These are phyloP conservation scores for Boletus rubescentipes DNA, from an alignment of 768 basidiomycete species.

Conservation along the genomic window DNA sequence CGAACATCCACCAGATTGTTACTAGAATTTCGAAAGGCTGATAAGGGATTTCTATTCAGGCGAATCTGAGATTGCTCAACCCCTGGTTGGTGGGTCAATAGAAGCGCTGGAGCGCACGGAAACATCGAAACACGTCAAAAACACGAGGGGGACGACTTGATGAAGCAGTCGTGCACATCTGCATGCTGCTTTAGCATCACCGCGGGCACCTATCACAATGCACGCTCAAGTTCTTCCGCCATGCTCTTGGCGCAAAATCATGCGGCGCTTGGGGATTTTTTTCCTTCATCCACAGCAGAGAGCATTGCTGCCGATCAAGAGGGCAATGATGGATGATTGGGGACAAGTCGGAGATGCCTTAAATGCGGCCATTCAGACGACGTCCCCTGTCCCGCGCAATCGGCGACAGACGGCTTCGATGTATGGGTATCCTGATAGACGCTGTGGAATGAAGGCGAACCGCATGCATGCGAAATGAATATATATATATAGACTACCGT, in stretches of 20 bases:
- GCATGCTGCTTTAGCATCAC: slow-evolving; percentile 8
- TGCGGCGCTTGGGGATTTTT: slow-evolving; percentile 11
- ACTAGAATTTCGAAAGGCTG: slow-evolving; percentile 27
- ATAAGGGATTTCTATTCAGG: slow-evolving; percentile 22
- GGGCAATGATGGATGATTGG: slow-evolving; percentile 22
- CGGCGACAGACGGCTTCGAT: slow-evolving; percentile 18
- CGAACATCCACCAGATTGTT: slow-evolving; percentile 9
- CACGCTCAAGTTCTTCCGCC: slow-evolving; percentile 4
- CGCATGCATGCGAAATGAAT: slow-evolving; percentile 12
- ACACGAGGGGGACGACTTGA: slow-evolving; percentile 24
- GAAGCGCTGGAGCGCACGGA: slow-evolving; percentile 16
- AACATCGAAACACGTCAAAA: slow-evolving; percentile 25
- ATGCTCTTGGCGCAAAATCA: slow-evolving; percentile 8
- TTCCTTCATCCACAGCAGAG: slow-evolving; percentile 9
- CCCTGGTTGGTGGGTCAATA: slow-evolving; percentile 23
- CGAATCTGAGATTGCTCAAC: slow-evolving; percentile 27
- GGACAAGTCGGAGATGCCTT: slow-evolving; percentile 27
- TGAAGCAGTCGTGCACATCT: slow-evolving; percentile 12
- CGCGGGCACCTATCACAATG: background rate
- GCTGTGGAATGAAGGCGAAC: slow-evolving; percentile 4
- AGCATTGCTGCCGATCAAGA: slow-evolving; percentile 27
- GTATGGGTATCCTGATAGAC: slow-evolving; percentile 15
- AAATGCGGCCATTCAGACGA: slow-evolving; percentile 14
- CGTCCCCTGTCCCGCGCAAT: slow-evolving; percentile 19
- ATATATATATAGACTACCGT: slow-evolving; percentile 10